Evolutionary conservation across 176 grass and related monocot genomes (phyloP).

Genomic region (Hordeum marinum): DNA sequence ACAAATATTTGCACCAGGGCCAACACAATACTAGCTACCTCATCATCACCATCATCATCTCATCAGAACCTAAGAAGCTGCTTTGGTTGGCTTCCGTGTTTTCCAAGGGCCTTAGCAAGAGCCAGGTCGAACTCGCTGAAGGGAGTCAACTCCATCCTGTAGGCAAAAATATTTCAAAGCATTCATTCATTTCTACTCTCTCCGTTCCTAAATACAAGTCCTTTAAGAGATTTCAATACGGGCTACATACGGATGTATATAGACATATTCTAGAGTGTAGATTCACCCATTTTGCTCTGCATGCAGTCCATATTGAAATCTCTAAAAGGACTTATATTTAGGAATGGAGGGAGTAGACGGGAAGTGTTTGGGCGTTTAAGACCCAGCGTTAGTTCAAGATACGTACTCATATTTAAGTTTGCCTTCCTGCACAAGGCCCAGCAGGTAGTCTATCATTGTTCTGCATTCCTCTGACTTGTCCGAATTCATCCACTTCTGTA

Average conservation of each 20-base stretch:
- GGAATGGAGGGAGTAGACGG: not conserved
- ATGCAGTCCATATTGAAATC: too few relatives aligned
- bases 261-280: too few relatives aligned
- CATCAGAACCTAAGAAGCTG: conserved; percentile 79
- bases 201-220: too few relatives aligned
- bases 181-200: not conserved
- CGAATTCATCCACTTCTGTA: conserved; percentile 70
- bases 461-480: conserved; percentile 60
- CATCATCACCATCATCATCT: not conserved
- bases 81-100: conserved; percentile 72
- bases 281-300: too few relatives aligned
- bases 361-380: not conserved
- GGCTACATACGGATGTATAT: too few relatives aligned
- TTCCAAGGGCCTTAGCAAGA: conserved; percentile 73
- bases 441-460: conserved; percentile 57
- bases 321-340: too few relatives aligned
- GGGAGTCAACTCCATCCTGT: conserved; percentile 67
- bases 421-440: conserved; percentile 57
- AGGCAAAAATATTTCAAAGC: conserved; percentile 2
- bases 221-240: too few relatives aligned
- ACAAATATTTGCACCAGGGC: not conserved
- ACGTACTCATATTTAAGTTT: conserved; percentile 78
- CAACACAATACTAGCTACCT: not conserved
- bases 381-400: not conserved
- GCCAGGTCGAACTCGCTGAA: conserved; percentile 65